phyloP scores from a whole-genome alignment of 305 asterid genomes.

The Fraxinus nigra region DNA sequence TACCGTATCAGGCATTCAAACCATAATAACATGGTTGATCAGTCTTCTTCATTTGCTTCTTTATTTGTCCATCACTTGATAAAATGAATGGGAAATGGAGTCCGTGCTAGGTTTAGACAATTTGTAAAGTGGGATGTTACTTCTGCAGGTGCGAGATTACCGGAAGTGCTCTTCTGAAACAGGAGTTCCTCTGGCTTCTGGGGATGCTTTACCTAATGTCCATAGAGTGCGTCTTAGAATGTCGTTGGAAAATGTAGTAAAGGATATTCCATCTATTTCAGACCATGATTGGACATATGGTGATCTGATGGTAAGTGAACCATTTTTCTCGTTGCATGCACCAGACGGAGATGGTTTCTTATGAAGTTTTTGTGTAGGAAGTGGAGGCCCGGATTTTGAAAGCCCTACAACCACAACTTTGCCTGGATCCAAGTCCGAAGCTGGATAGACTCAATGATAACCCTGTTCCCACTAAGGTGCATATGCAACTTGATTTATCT shows the following conservation, averaged over 20 bases:
- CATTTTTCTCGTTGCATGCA: constrained; percentile 20
- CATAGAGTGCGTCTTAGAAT: constrained; percentile 68
- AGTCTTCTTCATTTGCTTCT: constrained; percentile 8
- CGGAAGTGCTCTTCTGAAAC: constrained; percentile 64
- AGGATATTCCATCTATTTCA: constrained; percentile 86
- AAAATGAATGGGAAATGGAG: constrained; percentile 10
- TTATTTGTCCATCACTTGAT: constrained; percentile 12
- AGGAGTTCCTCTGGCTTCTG: constrained; percentile 45
- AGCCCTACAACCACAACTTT: constrained; percentile 89
- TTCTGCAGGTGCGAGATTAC: constrained; percentile 79
- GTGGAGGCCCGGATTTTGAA: constrained; percentile 90
- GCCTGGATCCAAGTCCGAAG: constrained; percentile 74
- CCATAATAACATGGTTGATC: not conserved
- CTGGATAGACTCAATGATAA: constrained; percentile 57
- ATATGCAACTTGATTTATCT: constrained; percentile 16
- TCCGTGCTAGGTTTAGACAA: constrained; percentile 8
- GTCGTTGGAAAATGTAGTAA: constrained; percentile 89
- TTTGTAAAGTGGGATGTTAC: constrained; percentile 10
- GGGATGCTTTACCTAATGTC: constrained; percentile 50
- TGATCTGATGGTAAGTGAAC: constrained; percentile 83
- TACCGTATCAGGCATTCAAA: not conserved
- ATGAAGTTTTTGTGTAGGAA: constrained; percentile 57
- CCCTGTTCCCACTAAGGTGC: constrained; percentile 52
- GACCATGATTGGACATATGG: constrained; percentile 93
- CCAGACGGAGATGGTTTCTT: constrained; percentile 24